Evolutionary conservation across 2,329 filamentous ascomycete species (phyloP), one percentile per base, ranked within the genome.

Genomic region (Aciculosporium take): DNA sequence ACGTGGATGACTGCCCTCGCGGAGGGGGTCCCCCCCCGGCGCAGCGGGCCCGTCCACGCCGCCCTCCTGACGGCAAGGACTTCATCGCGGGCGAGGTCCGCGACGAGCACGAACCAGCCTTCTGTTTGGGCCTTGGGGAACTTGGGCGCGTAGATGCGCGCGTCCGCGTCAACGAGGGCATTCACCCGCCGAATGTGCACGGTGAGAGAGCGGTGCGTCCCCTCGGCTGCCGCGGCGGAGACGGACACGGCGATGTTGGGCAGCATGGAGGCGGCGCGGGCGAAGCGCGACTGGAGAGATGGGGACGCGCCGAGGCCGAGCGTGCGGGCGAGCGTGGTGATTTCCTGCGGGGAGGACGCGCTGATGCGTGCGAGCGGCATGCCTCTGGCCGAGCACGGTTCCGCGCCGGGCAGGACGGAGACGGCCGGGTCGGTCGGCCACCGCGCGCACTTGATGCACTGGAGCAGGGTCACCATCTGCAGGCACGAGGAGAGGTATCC

Each of bases 51-150:
- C 41, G 51, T 56, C 88, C 91, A 96, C 2, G 79, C 80, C 0
- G 91, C 74, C 24, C 91, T 71, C 70, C 94, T 96, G 47, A 98
- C 68, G 3, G 83, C 89, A 4, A 94, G 61, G 30, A 96, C 71
- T 50, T 95, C 85, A 45, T 89, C 85, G 6, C 64, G 72, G 1
- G 65, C 66, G 2, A 73, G 53, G 51, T 83, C 77, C 6, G 78
- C 80, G 0, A 94, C 71, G 18, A 96, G 56, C 12, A 91, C 75
- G 59, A 98, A 96, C 74, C 81, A 96, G 0, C 88, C 88, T 55
- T 98, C 91, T 0, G 79, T 91, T 61, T 98, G 91, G 13, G 87
- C 79, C 62, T 98, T 98, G 1, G 89, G 89, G 63, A 94, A 96
- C 18, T 75, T 73, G 3, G 93, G 89, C 0, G 91, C 86, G 52